Conservation (phyloP, 768 basidiomycete genomes). For the Lyophyllum semitale region DNA sequence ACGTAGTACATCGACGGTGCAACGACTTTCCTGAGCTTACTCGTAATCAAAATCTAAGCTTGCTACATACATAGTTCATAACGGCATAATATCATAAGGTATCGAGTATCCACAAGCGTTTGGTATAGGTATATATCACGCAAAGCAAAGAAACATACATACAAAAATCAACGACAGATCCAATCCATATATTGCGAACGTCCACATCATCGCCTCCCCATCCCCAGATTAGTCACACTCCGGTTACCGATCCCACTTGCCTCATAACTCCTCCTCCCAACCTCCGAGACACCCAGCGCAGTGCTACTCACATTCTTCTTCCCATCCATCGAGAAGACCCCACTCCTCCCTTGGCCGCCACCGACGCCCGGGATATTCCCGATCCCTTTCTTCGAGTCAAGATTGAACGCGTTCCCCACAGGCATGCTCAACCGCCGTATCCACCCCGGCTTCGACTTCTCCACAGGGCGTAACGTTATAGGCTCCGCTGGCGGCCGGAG, state of each 20-base stretch:
- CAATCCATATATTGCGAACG: not conserved
- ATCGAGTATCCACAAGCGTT: not conserved
- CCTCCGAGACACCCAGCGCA: slow-evolving; percentile 40
- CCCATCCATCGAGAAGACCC: slow-evolving; percentile 43
- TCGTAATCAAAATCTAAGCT: too few species aligned
- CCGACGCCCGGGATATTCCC: slow-evolving; percentile 20
- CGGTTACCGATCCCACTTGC: slow-evolving; percentile 45
- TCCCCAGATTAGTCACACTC: slow-evolving; percentile 51
- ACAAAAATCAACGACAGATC: not conserved
- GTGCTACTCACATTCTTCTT: slow-evolving; percentile 51
- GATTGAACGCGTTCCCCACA: slow-evolving; percentile 55
- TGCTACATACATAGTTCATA: too few species aligned
- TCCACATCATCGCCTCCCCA: slow-evolving; percentile 34
- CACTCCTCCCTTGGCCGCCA: slow-evolving; percentile 22
- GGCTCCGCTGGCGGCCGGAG: slow-evolving; percentile 45
- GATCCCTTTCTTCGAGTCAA: slow-evolving; percentile 52
- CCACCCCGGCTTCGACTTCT: slow-evolving; percentile 68
- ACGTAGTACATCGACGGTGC: too few species aligned
- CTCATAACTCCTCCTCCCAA: slow-evolving; percentile 51
- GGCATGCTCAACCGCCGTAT: slow-evolving; percentile 81
- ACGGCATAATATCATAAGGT: not conserved
- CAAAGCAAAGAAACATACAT: not conserved
- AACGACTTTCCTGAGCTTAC: too few species aligned
- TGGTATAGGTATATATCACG: not conserved
- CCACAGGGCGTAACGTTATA: slow-evolving; percentile 42